These are phyloP conservation scores for Pholiota molesta DNA, from an alignment of 768 basidiomycete species.

Conservation along the genomic window DNA sequence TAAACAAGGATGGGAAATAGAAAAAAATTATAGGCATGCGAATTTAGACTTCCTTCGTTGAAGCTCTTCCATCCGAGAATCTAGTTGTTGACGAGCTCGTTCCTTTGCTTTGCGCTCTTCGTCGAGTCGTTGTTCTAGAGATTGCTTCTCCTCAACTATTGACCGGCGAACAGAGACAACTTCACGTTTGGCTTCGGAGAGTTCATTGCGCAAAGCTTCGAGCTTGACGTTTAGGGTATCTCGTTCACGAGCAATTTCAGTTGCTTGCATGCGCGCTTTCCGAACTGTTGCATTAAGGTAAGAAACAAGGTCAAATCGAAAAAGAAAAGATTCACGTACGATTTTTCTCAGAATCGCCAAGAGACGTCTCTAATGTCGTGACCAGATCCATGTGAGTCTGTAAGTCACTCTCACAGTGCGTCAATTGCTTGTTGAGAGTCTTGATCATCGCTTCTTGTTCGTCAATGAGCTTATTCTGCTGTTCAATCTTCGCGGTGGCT, in stretches of 20 bases:
- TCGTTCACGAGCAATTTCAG: slow-evolving; percentile 85
- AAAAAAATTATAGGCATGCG: slow-evolving; percentile 69
- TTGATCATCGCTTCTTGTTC: slow-evolving; percentile 93
- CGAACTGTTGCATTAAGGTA: slow-evolving; percentile 56
- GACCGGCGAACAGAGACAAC: slow-evolving; percentile 76
- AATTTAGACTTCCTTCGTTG: slow-evolving; percentile 90
- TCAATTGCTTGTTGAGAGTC: slow-evolving; percentile 90
- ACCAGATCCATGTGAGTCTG: slow-evolving; percentile 93
- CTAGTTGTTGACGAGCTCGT: slow-evolving; percentile 84
- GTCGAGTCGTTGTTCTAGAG: slow-evolving; percentile 78
- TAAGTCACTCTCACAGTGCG: slow-evolving; percentile 91
- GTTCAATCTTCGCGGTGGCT: slow-evolving; percentile 59
- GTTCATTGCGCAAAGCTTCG: slow-evolving; percentile 69
- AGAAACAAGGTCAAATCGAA: slow-evolving; percentile 7
- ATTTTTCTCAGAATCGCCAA: slow-evolving; percentile 93
- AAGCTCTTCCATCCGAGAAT: slow-evolving; percentile 86
- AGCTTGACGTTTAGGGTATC: slow-evolving; percentile 71
- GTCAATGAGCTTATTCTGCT: slow-evolving; percentile 73
- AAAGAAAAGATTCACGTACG: slow-evolving; percentile 51
- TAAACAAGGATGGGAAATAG: slow-evolving; percentile 18
- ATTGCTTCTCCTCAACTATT: slow-evolving; percentile 87
- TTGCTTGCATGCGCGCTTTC: slow-evolving; percentile 92
- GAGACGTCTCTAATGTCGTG: slow-evolving; percentile 77
- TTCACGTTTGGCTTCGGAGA: slow-evolving; percentile 79
- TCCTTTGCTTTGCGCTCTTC: slow-evolving; percentile 91